phyloP scores from a whole-genome alignment of 345 rosid genomes.

The Eutrema japonicum region DNA sequence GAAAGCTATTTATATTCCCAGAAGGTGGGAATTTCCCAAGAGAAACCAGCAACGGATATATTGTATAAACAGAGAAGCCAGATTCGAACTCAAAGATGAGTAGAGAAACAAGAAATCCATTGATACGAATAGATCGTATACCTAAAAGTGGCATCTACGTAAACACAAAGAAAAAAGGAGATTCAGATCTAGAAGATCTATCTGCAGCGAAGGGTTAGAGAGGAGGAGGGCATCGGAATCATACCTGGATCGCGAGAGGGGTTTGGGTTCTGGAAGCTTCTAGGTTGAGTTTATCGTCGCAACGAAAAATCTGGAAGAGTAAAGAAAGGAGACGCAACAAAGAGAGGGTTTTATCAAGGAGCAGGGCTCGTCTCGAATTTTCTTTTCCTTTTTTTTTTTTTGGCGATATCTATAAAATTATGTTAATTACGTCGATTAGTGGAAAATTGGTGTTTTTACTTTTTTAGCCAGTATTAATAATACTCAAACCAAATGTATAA shows the following conservation, averaged over 20 bases:
- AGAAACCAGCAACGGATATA: not conserved
- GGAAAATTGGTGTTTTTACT: too few species aligned
- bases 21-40: not conserved
- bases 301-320: slow-evolving; percentile 20
- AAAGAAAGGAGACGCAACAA: not conserved
- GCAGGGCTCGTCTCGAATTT: slow-evolving; percentile 47
- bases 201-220: not conserved
- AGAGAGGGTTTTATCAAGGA: slow-evolving; percentile 28
- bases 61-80: not conserved
- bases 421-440: too few species aligned
- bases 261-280: slow-evolving; percentile 37
- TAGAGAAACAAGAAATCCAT: slow-evolving; percentile 6
- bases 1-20: not conserved
- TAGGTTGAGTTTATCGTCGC: slow-evolving; percentile 7
- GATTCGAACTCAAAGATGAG: not conserved
- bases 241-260: slow-evolving; percentile 43
- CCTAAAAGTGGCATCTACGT: not conserved
- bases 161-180: not conserved
- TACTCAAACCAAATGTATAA: too few species aligned
- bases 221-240: slow-evolving; percentile 19
- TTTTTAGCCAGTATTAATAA: not conserved
- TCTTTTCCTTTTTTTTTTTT: slow-evolving; percentile 13
- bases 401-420: not conserved
- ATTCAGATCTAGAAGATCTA: slow-evolving; percentile 43
- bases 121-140: not conserved